Percentiles rank a stretch among this genome's conserved stretches.
Conservation (phyloP, 176 grass and related monocot genomes). For the Carex pumila region DNA sequence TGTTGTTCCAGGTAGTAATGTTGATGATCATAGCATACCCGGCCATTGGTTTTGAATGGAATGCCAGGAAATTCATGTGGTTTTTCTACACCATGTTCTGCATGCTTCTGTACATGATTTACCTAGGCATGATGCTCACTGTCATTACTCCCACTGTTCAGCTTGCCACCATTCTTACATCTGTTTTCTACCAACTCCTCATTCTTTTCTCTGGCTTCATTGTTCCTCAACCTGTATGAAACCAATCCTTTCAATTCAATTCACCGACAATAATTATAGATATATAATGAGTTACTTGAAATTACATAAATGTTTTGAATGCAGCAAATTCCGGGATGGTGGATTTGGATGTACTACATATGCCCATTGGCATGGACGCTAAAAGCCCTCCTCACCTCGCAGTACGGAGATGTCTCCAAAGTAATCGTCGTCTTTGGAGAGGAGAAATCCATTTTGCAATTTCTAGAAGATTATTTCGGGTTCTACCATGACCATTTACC, state of each 20-base stretch:
- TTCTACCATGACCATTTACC: conserved; percentile 37
- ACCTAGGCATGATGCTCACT: conserved; percentile 75
- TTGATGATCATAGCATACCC: conserved; percentile 65
- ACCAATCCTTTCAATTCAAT: background rate
- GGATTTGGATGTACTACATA: conserved; percentile 71
- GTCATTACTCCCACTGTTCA: conserved; percentile 48
- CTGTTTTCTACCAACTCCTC: conserved; percentile 46
- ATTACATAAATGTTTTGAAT: background rate
- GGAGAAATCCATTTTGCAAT: conserved; percentile 36
- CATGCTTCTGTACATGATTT: conserved; percentile 51
- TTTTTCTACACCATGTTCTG: conserved; percentile 54
- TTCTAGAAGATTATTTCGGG: conserved; percentile 58
- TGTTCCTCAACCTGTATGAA: conserved; percentile 54
- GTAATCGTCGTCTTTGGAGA: conserved; percentile 38
- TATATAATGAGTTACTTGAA: background rate
- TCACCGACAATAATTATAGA: no score
- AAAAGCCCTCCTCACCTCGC: conserved; percentile 56
- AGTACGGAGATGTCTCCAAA: conserved; percentile 45
- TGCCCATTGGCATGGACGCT: conserved; percentile 51
- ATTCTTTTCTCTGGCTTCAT: conserved; percentile 61
- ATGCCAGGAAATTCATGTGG: conserved; percentile 55
- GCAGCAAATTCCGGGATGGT: conserved; percentile 88
- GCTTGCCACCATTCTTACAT: conserved; percentile 48
- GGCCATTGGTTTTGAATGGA: conserved; percentile 58
- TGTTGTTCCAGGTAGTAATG: conserved; percentile 29